Conservation (phyloP, 805 yeast genomes). For the Starmera amethionina region DNA sequence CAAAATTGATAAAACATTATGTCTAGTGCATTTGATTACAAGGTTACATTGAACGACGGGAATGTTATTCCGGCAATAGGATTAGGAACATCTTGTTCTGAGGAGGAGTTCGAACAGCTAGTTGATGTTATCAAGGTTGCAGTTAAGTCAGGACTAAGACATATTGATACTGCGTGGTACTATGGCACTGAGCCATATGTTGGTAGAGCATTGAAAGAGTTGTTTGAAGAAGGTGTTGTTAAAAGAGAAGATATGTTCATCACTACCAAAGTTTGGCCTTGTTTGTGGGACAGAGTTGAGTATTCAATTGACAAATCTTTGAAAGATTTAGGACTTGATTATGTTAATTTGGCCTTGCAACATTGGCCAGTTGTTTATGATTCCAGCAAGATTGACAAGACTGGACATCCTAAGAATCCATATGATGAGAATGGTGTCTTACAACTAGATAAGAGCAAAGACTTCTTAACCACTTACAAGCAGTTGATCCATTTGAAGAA, state of each 20-base stretch:
- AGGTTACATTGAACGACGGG: conserved; percentile 36
- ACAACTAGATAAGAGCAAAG: conserved; percentile 26
- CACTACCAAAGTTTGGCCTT: conserved; percentile 65
- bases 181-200: conserved; percentile 50
- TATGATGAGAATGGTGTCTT: conserved; percentile 27
- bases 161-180: conserved; percentile 60
- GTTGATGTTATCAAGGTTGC: conserved; percentile 50
- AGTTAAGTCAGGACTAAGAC: conserved; percentile 51
- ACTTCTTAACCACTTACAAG: conserved; percentile 43
- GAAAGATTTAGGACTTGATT: conserved; percentile 52
- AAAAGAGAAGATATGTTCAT: conserved; percentile 55
- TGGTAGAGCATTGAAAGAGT: conserved; percentile 38
- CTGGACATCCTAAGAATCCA: conserved; percentile 31
- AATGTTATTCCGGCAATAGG: conserved; percentile 44
- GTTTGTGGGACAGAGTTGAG: conserved; percentile 40
- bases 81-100: conserved; percentile 43
- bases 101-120: conserved; percentile 34
- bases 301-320: conserved; percentile 49
- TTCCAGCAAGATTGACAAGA: conserved; percentile 44
- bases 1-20: too few relatives aligned
- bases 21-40: too few relatives aligned
- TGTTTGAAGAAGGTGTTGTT: conserved; percentile 29
- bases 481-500: conserved; percentile 42
- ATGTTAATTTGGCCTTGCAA: conserved; percentile 65
- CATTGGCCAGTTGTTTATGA: conserved; percentile 84